Percentiles rank a stretch among this genome's conserved stretches.
phyloP scores from a whole-genome alignment of 495 filamentous ascomycete species.

The Hyphodiscus hymeniophilus region DNA sequence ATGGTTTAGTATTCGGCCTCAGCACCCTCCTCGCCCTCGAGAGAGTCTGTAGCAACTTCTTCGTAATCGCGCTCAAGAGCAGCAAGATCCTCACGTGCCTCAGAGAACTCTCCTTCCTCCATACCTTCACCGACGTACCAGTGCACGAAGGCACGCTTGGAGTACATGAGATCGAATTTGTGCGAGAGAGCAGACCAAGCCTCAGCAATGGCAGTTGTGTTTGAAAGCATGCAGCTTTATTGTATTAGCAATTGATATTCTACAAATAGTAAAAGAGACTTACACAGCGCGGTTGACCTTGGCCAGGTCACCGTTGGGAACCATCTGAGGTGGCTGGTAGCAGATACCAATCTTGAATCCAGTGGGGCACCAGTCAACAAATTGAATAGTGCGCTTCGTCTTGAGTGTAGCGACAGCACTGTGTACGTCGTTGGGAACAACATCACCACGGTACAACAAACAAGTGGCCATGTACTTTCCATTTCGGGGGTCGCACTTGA shows the following conservation, averaged over 20 bases:
- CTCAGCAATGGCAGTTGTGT: constrained; percentile 98
- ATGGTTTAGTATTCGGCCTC: constrained; percentile 88
- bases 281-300: constrained; percentile 97
- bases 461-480: constrained; percentile 99
- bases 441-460: constrained; percentile 95
- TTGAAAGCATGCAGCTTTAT: constrained; percentile 91
- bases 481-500: constrained; percentile 97
- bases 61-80: constrained; percentile 98
- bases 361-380: constrained; percentile 99
- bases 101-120: constrained; percentile 99
- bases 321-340: constrained; percentile 92
- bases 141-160: constrained; percentile 99
- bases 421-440: constrained; percentile 92
- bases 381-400: constrained; percentile 98
- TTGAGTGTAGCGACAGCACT: constrained; percentile 88
- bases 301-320: constrained; percentile 93
- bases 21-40: constrained; percentile 77
- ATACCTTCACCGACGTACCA: constrained; percentile 99
- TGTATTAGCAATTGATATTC: constrained; percentile 8
- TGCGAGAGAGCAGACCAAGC: constrained; percentile 94
- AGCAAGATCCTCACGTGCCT: constrained; percentile 96
- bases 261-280: constrained; percentile 30
- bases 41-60: constrained; percentile 93
- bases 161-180: constrained; percentile 99
- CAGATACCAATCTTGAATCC: constrained; percentile 99